These are phyloP conservation scores for Xeromyces bisporus DNA, from an alignment of 495 filamentous ascomycete species.

Conservation along the genomic window DNA sequence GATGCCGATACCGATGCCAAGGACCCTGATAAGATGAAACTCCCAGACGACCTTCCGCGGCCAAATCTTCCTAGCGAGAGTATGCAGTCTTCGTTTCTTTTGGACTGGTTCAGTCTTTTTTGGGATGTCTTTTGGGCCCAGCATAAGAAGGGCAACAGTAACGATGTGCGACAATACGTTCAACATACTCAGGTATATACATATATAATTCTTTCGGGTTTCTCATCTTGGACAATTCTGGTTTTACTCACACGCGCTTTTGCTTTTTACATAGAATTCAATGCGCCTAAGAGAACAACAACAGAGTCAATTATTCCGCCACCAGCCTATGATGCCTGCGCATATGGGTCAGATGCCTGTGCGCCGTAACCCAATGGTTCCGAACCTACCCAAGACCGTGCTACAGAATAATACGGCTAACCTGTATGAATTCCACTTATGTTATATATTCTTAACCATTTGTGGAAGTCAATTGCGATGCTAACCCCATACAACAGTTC, in stretches of 20 bases:
- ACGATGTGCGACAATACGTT: slow-evolving; percentile 51
- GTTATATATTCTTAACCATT: background rate
- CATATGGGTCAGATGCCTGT: slow-evolving; percentile 42
- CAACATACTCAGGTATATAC: slow-evolving; percentile 57
- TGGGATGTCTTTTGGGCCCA: slow-evolving; percentile 85
- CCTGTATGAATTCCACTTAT: slow-evolving; percentile 16
- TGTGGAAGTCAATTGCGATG: slow-evolving; percentile 2
- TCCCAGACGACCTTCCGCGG: slow-evolving; percentile 61
- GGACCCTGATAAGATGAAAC: slow-evolving; percentile 54
- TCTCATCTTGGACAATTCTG: too few species aligned
- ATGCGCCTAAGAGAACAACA: slow-evolving; percentile 32
- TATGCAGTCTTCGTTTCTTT: slow-evolving; percentile 60
- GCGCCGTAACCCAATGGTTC: slow-evolving; percentile 29
- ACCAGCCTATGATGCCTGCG: slow-evolving; percentile 55
- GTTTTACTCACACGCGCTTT: too few species aligned
- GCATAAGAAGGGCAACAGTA: slow-evolving; percentile 40
- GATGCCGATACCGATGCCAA: slow-evolving; percentile 67
- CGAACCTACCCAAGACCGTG: slow-evolving; percentile 50
- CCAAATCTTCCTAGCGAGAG: slow-evolving; percentile 47
- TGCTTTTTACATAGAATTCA: slow-evolving; percentile 15
- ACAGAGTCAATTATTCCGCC: slow-evolving; percentile 49
- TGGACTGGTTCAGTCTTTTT: slow-evolving; percentile 92
- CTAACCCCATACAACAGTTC: slow-evolving; percentile 13
- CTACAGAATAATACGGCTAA: slow-evolving; percentile 50
- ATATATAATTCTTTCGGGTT: too few species aligned